A percentile compares a stretch with the other conserved stretches of the same genome.
These are phyloP conservation scores for Schoenoplectus triqueter DNA, from an alignment of 202 grass and related monocot genomes.

Conservation along the genomic window DNA sequence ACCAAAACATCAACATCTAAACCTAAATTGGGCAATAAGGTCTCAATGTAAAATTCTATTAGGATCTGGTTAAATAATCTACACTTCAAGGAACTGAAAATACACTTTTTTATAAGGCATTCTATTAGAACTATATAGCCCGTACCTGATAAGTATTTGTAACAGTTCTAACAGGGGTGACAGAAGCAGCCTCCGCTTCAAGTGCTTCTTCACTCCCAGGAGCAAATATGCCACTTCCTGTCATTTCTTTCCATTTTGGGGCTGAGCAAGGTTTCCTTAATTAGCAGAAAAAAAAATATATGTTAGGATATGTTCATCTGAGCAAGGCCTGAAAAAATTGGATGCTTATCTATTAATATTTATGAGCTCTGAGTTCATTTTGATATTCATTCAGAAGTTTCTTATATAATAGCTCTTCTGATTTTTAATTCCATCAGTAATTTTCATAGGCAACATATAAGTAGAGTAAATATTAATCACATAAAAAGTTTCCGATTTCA, in stretches of 20 bases:
- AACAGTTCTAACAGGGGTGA: constrained; percentile 50
- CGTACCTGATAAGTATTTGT: constrained; percentile 75
- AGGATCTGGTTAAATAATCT: neutral
- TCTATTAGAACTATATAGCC: neutral
- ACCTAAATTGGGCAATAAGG: neutral
- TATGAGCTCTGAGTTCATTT: neutral
- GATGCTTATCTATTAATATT: neutral
- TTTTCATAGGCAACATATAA: neutral
- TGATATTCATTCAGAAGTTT: neutral
- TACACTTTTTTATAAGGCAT: neutral
- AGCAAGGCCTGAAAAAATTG: neutral
- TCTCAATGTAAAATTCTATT: neutral
- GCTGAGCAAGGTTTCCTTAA: constrained; percentile 91
- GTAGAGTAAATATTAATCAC: neutral
- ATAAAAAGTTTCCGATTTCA: neutral
- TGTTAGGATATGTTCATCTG: constrained; percentile 8
- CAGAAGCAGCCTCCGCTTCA: constrained; percentile 51
- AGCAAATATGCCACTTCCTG: constrained; percentile 89
- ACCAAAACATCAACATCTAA: neutral
- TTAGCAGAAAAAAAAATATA: constrained; percentile 3
- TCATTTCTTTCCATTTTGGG: constrained; percentile 97
- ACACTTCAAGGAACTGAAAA: neutral
- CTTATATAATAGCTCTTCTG: neutral
- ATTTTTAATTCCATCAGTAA: neutral
- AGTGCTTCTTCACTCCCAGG: constrained; percentile 53